A percentile compares a stretch with the other conserved stretches of the same genome.
phyloP scores from a whole-genome alignment of 2,329 filamentous ascomycete genomes.

The Lecanicillium sp. region DNA sequence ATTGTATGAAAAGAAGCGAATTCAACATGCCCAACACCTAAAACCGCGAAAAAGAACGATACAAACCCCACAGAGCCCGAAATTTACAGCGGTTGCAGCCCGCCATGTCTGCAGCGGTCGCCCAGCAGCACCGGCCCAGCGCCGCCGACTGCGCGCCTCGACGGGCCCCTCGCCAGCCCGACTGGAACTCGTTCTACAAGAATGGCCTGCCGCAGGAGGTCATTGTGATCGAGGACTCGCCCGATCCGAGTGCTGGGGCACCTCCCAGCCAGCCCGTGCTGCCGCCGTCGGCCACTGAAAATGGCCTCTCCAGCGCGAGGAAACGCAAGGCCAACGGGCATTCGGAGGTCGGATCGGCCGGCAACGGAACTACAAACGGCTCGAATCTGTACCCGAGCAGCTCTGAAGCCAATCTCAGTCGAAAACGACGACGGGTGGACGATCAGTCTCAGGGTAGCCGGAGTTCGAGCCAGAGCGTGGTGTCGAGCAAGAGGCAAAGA shows the following conservation, averaged over 20 bases:
- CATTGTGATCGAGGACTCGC: conserved; percentile 68
- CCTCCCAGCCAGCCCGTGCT: neutral
- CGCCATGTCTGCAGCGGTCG: conserved; percentile 13
- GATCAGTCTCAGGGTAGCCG: neutral
- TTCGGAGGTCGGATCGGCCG: neutral
- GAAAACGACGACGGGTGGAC: conserved; percentile 6
- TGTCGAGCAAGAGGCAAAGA: neutral
- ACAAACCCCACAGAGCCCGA: neutral
- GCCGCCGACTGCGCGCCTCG: conserved; percentile 7
- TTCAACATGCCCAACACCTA: conserved; percentile 7
- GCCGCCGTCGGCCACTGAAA: neutral
- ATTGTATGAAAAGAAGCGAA: neutral
- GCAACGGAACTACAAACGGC: conserved; percentile 1
- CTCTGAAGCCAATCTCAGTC: conserved; percentile 6
- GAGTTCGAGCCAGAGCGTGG: conserved; percentile 2
- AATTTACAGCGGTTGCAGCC: neutral
- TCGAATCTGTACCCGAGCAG: neutral
- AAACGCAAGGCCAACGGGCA: conserved; percentile 6
- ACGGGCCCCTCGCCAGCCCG: conserved; percentile 42
- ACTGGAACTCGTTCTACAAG: conserved; percentile 70
- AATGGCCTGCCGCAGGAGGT: conserved; percentile 71
- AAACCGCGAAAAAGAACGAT: neutral
- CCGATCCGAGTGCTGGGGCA: conserved; percentile 35
- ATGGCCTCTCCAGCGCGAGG: conserved; percentile 1
- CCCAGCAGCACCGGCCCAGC: conserved; percentile 8